These are phyloP conservation scores for Hanseniaspora gamundiae DNA, from an alignment of 1,139 yeast genomes.

Conservation along the genomic window DNA sequence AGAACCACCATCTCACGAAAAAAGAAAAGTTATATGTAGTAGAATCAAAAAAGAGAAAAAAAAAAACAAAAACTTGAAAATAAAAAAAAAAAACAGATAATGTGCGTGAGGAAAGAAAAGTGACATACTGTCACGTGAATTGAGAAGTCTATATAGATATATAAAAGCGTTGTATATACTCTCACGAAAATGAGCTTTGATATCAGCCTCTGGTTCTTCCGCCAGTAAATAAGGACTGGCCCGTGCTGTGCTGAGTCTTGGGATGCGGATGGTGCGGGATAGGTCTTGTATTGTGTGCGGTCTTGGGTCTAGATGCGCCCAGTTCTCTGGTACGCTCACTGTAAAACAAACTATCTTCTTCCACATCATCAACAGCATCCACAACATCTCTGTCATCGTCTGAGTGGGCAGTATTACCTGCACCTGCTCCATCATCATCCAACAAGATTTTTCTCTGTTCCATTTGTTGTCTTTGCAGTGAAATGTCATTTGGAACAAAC, in stretches of 20 bases:
- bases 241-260: neutral
- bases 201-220: neutral
- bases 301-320: neutral
- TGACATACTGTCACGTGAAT: no score
- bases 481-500: conserved; percentile 35
- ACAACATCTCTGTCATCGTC: conserved; percentile 3
- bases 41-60: neutral
- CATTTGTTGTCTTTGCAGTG: conserved; percentile 20
- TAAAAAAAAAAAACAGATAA: neutral
- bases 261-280: neutral
- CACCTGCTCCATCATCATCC: neutral
- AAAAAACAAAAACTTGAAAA: neutral
- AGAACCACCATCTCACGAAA: neutral
- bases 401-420: conserved; percentile 5
- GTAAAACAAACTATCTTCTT: conserved; percentile 3
- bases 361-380: conserved; percentile 4
- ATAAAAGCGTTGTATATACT: no score
- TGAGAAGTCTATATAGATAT: no score
- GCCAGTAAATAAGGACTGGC: neutral
- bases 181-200: no score
- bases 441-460: neutral
- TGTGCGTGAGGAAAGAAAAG: no score
- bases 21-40: neutral
- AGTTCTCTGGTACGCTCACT: conserved; percentile 4
- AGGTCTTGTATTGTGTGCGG: no score